A percentile compares a stretch with the other conserved stretches of the same genome.
These are phyloP conservation scores for Cordyceps pruinosa DNA, from an alignment of 2,329 filamentous ascomycete species.

Conservation along the genomic window DNA sequence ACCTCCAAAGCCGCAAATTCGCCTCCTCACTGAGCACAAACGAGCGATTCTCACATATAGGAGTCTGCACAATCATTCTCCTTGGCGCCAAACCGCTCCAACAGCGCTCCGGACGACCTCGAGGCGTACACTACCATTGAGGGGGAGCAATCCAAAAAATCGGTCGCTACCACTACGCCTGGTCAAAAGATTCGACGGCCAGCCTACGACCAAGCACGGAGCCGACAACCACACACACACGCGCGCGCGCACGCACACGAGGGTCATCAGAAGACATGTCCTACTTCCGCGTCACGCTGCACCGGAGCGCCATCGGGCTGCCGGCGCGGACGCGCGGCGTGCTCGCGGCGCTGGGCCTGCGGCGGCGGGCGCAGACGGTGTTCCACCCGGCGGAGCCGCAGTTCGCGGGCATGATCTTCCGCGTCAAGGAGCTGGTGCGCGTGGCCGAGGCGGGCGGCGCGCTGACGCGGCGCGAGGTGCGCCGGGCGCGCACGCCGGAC, in stretches of 20 bases:
- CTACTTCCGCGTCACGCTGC: conserved; percentile 85
- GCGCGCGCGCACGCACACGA: background rate
- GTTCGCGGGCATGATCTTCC: conserved; percentile 84
- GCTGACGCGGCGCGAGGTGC: conserved; percentile 61
- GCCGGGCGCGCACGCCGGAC: conserved; percentile 65
- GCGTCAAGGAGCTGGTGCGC: conserved; percentile 84
- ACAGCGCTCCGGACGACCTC: no score
- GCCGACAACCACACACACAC: background rate
- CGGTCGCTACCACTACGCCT: no score
- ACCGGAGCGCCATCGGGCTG: conserved; percentile 84
- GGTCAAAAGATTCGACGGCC: background rate
- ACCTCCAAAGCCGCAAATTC: background rate
- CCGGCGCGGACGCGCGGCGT: conserved; percentile 73
- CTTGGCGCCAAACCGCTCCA: no score
- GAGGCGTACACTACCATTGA: no score
- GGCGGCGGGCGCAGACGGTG: conserved; percentile 76
- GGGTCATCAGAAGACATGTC: conserved; percentile 50
- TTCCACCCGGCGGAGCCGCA: conserved; percentile 79
- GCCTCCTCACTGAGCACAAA: no score
- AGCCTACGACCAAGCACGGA: background rate
- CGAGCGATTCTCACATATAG: no score
- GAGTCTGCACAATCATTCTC: no score
- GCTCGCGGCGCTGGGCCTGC: conserved; percentile 77
- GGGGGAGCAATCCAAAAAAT: background rate
- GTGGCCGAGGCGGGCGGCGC: conserved; percentile 68